Evolutionary conservation across 1,284 basidiomycete genomes (phyloP), one percentile per base, ranked within the genome.

Genomic region (Phlebopus sp.): DNA sequence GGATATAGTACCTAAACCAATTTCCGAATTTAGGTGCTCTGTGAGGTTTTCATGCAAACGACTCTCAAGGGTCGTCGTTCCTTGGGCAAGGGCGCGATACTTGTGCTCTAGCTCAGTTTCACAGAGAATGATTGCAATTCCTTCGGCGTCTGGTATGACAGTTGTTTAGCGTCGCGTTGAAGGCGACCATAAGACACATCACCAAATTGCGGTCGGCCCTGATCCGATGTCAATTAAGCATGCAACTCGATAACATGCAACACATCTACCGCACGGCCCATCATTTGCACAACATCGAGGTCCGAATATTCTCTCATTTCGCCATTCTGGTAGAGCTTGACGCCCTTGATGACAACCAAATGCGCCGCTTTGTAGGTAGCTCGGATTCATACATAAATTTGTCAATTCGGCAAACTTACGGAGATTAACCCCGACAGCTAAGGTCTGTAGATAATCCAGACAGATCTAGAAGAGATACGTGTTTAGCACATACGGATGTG

Each of bases 191-290:
- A 58, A 32, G 6, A 14, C 8, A 23, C 14, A 50, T 47, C 60
- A 82, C 92, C 94, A 61, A 91, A 98, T 67, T 97, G 94, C 13
- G 96, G 95, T 17, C 96, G 79, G 5, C 95, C 96, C 75, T 97
- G 70, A 38, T 37, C 44, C 1, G 35, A 45, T 14, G n/a, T 25
- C 30, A 8, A 44, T 14, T 38, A n/a, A 25, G 18, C 19, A 29
- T n/a, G 19, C 13, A 23, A 37, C 34, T 10, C 10, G 43, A 17
- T 42, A 9, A 10, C 14, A 25, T 47, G 25, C 18, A 35, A 2
- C 54, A 30, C 23, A 67, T 83, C 63, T 60, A 89, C 89, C 36
- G 89, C 89, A 38, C 89, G 79, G 29, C 88, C 89, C 45, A 91
- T 77, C 88, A 92, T 92, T 67, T 93, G 86, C 76, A 90, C 81